phyloP scores from a whole-genome alignment of 257 asterid species.

The Salvia hispanica region DNA sequence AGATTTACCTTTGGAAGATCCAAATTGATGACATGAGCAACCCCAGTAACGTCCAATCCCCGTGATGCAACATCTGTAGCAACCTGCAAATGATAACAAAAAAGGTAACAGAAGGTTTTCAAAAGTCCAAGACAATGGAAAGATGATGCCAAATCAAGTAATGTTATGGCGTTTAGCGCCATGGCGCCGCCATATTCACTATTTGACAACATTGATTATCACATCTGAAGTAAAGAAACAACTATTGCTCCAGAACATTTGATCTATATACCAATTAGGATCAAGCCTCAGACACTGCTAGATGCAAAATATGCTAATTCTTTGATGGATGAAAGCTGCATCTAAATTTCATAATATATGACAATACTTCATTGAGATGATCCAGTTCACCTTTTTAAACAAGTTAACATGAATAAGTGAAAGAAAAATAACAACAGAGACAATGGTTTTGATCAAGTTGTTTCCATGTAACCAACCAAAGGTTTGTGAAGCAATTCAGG shows the following conservation, averaged over 20 bases:
- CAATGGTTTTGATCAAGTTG: slow-evolving; percentile 17
- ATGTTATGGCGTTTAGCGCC: background rate
- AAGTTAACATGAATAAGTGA: background rate
- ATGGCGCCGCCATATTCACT: too few relatives aligned
- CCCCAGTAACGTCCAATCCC: slow-evolving; percentile 88
- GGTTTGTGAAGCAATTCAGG: slow-evolving; percentile 18
- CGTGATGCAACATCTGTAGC: slow-evolving; percentile 97
- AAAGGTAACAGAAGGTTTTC: background rate
- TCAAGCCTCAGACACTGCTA: slow-evolving; percentile 23
- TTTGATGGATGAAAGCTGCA: background rate
- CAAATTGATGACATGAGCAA: slow-evolving; percentile 78
- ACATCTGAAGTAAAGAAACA: slow-evolving; percentile 19
- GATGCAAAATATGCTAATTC: background rate
- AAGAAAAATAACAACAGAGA: background rate
- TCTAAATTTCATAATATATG: background rate
- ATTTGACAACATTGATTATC: background rate
- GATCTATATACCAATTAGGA: slow-evolving; percentile 1
- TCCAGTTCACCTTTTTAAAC: background rate
- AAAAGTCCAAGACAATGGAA: background rate
- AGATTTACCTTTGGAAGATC: slow-evolving; percentile 86
- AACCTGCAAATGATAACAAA: slow-evolving; percentile 54
- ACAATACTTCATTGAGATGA: slow-evolving; percentile 3
- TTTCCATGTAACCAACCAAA: slow-evolving; percentile 9
- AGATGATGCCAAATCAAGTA: slow-evolving; percentile 10
- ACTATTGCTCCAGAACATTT: background rate